These are phyloP conservation scores for Halteria grandinella DNA, from an alignment of 73 alveolate species.

Conservation along the genomic window DNA sequence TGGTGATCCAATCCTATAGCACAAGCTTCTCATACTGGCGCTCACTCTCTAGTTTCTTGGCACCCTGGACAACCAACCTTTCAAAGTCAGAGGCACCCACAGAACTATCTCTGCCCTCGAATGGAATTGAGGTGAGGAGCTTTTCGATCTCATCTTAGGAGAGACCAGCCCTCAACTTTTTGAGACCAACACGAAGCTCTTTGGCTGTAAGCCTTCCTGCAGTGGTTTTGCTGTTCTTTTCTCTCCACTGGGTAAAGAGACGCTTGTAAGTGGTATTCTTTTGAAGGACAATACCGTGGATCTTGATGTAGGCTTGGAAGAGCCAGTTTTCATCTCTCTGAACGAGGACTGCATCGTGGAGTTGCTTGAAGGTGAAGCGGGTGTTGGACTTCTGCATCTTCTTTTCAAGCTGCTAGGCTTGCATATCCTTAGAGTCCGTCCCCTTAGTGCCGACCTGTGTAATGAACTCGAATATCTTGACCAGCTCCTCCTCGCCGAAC, in stretches of 20 bases:
- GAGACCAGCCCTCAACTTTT: slow-evolving; percentile 56
- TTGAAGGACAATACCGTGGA: slow-evolving; percentile 32
- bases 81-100: slow-evolving; percentile 51
- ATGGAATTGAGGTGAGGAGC: slow-evolving; percentile 30
- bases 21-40: slow-evolving; percentile 19
- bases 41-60: slow-evolving; percentile 51
- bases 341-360: slow-evolving; percentile 57
- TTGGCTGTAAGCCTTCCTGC: slow-evolving; percentile 6
- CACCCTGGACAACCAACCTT: slow-evolving; percentile 60
- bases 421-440: slow-evolving; percentile 42
- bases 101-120: slow-evolving; percentile 37
- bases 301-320: slow-evolving; percentile 53
- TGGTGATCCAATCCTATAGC: slow-evolving; percentile 48
- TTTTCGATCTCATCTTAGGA: slow-evolving; percentile 59
- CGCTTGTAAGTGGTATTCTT: slow-evolving; percentile 54
- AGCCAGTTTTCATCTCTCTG: slow-evolving; percentile 58
- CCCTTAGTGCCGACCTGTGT: slow-evolving; percentile 50
- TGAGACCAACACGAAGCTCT: slow-evolving; percentile 54
- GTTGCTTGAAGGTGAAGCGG: slow-evolving; percentile 37
- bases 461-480: slow-evolving; percentile 36
- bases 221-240: slow-evolving; percentile 19
- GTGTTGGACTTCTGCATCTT: slow-evolving; percentile 29
- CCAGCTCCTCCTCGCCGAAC: slow-evolving; percentile 50
- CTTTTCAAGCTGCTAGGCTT: slow-evolving; percentile 10
- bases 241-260: slow-evolving; percentile 61